Conservation (phyloP, 805 yeast genomes). For the Ogataea haglerorum region DNA sequence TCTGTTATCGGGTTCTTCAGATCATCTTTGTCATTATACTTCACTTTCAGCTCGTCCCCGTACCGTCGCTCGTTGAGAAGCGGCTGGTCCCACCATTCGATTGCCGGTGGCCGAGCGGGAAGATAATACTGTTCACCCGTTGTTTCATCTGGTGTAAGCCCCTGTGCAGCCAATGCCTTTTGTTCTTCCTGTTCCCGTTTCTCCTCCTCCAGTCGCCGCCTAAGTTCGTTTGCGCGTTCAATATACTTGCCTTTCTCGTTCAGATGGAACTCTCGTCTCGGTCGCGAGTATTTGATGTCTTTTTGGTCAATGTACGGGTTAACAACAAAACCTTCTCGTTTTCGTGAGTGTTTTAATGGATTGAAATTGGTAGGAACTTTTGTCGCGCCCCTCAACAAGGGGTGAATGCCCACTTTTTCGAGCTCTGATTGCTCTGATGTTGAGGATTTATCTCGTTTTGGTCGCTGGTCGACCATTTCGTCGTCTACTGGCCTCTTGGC, state of each 20-base stretch:
- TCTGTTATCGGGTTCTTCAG: slow-evolving; percentile 52
- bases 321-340: slow-evolving; percentile 27
- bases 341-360: slow-evolving; percentile 22
- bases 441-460: slow-evolving; percentile 3
- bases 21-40: slow-evolving; percentile 35
- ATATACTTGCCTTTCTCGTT: slow-evolving; percentile 64
- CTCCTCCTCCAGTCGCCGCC: slow-evolving; percentile 39
- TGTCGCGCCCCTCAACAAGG: slow-evolving; percentile 21
- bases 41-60: slow-evolving; percentile 33
- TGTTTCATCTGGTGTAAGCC: slow-evolving; percentile 47
- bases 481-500: slow-evolving; percentile 2
- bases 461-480: background rate
- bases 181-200: slow-evolving; percentile 33
- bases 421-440: slow-evolving; percentile 10
- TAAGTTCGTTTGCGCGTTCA: slow-evolving; percentile 47
- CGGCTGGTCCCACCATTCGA: slow-evolving; percentile 90
- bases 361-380: slow-evolving; percentile 18
- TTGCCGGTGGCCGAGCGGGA: slow-evolving; percentile 50
- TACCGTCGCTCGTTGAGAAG: slow-evolving; percentile 41
- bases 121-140: slow-evolving; percentile 56
- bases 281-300: slow-evolving; percentile 24
- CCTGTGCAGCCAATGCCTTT: slow-evolving; percentile 34
- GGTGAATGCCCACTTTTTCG: slow-evolving; percentile 30
- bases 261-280: slow-evolving; percentile 43
- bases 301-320: slow-evolving; percentile 34